These are phyloP conservation scores for Globisporangium sylvaticum DNA, from an alignment of 352 stramenopile genomes.

Conservation along the genomic window DNA sequence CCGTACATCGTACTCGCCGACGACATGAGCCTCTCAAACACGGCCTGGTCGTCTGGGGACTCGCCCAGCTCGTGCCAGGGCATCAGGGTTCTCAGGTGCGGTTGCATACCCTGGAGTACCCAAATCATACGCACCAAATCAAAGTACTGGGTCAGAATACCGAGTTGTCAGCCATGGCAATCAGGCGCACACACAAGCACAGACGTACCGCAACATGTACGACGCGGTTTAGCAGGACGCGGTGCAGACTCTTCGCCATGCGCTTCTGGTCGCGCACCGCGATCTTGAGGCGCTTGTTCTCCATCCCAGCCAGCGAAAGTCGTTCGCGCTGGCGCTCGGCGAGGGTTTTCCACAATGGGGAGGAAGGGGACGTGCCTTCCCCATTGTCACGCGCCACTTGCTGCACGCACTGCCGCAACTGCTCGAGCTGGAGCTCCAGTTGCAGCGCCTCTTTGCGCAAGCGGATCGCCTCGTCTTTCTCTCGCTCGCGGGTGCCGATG, in stretches of 20 bases:
- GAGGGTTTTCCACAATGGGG: not conserved
- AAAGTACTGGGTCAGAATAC: not conserved
- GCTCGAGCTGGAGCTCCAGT: constrained; percentile 3
- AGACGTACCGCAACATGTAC: not conserved
- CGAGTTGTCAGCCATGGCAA: not conserved
- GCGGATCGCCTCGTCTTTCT: not conserved
- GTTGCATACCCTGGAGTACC: not conserved
- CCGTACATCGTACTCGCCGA: not conserved
- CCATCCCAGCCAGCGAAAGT: not conserved
- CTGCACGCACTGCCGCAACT: constrained; percentile 3
- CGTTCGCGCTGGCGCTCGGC: not conserved
- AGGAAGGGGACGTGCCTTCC: not conserved
- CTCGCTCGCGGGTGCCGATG: not conserved
- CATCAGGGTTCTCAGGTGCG: not conserved
- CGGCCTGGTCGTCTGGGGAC: not conserved
- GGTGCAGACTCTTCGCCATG: constrained; percentile 8
- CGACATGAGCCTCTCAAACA: constrained; percentile 2
- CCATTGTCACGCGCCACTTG: not conserved
- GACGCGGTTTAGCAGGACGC: not conserved
- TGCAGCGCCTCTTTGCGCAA: constrained; percentile 3
- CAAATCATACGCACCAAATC: too few relatives aligned
- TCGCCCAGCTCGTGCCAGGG: constrained; percentile 10
- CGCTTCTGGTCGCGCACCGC: not conserved
- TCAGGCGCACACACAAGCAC: not conserved
- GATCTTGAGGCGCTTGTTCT: not conserved